Evolutionary conservation across 371 early-diverging fungal species (phyloP), one percentile per base, ranked within the genome.

Genomic region (Syncephalastrum sp.): DNA sequence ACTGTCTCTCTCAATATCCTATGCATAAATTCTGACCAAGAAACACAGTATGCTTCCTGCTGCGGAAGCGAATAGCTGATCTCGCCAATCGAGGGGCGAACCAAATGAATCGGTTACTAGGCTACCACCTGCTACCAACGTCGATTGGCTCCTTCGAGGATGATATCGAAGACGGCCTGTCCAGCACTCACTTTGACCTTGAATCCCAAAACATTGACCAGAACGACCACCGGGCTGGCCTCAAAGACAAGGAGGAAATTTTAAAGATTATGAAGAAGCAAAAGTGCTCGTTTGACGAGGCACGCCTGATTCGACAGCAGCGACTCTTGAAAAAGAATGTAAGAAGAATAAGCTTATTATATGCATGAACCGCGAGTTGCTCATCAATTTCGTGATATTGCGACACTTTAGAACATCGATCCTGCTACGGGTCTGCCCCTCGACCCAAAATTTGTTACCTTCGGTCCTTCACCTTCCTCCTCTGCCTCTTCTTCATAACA

Each of bases 371-470:
- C 5, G 21, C 43, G 25, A 24, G 21, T 8, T 42, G 45, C 27
- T 19, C 27, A 24, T 12, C 12, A 6, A 29, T 29, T 52, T 19
- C 27, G 3, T 16, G 24, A 53, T 56, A 33, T 42, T 43, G 41
- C n/a, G n/a, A 38, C 41, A 41, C 21, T 51, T 12, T 57, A 79
- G 79, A 85, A 84, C 45, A 90, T 92, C 60, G 92, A 92, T 58
- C 92, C 92, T 48, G 70, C 63, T 21, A 88, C 92, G 43, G 92
- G 92, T 13, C 61, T 92, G 19, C 87, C 92, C 47, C 69, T 85
- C 52, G 92, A 91, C 55, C 91, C 91, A 1, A 92, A 90, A 66
- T 85, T 88, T 17, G 88, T 90, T 27, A 68, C 75, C 5, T 90
- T 90, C 57, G 61, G 68, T 29, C 42, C 62, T 45, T 65, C 57